phyloP scores from a whole-genome alignment of 495 filamentous ascomycete genomes.

The Neurospora intermedia region DNA sequence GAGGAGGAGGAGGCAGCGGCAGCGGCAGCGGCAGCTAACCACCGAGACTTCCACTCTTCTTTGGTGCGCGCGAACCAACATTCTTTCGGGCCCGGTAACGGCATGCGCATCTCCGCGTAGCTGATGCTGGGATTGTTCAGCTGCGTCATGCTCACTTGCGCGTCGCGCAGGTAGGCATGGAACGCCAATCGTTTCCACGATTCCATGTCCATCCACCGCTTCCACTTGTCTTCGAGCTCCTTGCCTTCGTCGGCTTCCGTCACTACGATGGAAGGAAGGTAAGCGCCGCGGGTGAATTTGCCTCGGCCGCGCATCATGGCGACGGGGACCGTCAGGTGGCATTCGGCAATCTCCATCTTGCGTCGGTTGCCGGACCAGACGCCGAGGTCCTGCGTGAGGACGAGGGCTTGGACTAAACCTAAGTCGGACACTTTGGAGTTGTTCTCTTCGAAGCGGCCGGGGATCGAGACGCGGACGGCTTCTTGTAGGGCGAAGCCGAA shows the following conservation, averaged over 20 bases:
- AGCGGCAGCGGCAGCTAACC: slow-evolving; percentile 19
- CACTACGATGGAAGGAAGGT: background rate
- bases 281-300: background rate
- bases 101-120: slow-evolving; percentile 52
- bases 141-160: slow-evolving; percentile 47
- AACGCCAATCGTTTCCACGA: slow-evolving; percentile 48
- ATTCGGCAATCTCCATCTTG: slow-evolving; percentile 61
- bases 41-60: slow-evolving; percentile 45
- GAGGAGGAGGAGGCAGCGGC: background rate
- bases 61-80: slow-evolving; percentile 49
- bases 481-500: slow-evolving; percentile 55
- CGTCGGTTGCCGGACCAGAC: slow-evolving; percentile 58
- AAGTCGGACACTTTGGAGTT: slow-evolving; percentile 46
- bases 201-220: slow-evolving; percentile 44
- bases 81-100: slow-evolving; percentile 41
- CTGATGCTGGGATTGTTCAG: slow-evolving; percentile 48
- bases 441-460: slow-evolving; percentile 41
- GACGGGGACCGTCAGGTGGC: slow-evolving; percentile 28
- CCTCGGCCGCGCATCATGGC: background rate
- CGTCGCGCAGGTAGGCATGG: slow-evolving; percentile 46
- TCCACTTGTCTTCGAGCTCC: slow-evolving; percentile 47
- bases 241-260: slow-evolving; percentile 28
- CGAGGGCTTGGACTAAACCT: slow-evolving; percentile 43
- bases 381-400: slow-evolving; percentile 46
- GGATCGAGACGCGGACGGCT: slow-evolving; percentile 33